Base-by-base conservation (phyloP, 2,329 filamentous ascomycete species). In the Neofusicoccum kwambonambiense region DNA sequence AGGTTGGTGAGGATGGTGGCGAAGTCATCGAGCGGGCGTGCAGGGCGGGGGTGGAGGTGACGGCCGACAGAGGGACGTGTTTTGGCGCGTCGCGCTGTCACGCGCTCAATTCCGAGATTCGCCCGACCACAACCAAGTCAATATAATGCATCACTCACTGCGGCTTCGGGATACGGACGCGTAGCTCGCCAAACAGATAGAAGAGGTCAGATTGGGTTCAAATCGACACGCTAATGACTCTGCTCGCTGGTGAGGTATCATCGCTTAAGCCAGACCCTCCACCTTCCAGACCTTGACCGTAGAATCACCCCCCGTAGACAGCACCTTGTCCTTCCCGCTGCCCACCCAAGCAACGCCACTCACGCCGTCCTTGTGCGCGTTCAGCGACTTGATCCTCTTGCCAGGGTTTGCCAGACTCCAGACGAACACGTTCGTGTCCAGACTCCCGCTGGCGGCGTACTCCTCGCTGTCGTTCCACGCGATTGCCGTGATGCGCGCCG, bases 341-440 rank as follows among this genome's bases (percentile, higher is more conserved):
- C 44, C 56, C 82, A 91, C 83, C 93, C 94, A 99, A 12, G 85
- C 85, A 15, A 98, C 90, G 15, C 91, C 94, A 70, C 90, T 92
- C 17, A 98, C 93, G 9, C 95, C 95, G 74, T 98, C 95, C 80
- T 97, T 97, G 80, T 99, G 95, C 57, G 94, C 93, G 74, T 97
- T 96, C 22, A 88, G 80, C 13, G 88, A 89, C 81, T 95, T 94
- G 70, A 96, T 86, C 70, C 94, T 86, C 77, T 91, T 91, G 2
- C 92, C 93, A 0, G 94, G 94, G 74, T 92, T 91, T 49, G 82
- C 80, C 64, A 97, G 78, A 75, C 92, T 97, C 92, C 95, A 99
- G 35, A 97, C 88, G 75, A 92, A 93, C 19, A 99, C 86, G 73
- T 96, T 93, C 0, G 94, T 97, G 76, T 99, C 95, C 57, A 99